These are phyloP conservation scores for Flaveria bidentis DNA, from an alignment of 129 eudicot genomes.

Conservation along the genomic window DNA sequence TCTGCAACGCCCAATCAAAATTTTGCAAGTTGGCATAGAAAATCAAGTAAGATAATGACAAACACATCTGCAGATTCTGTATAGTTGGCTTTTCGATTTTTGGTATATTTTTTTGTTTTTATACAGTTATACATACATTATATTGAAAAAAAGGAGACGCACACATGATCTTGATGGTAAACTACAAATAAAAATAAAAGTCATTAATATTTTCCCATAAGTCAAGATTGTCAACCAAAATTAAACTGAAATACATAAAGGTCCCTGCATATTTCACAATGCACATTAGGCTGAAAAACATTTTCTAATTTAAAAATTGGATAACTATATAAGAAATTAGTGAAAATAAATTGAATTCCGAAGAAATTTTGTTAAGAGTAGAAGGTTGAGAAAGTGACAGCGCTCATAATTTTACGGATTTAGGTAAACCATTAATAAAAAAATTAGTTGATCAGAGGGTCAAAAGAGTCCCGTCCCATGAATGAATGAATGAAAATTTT, in stretches of 20 bases:
- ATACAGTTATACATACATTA: background rate
- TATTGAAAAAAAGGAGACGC: background rate
- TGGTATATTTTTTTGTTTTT: background rate
- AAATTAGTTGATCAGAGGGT: too few species aligned
- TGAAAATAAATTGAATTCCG: too few species aligned
- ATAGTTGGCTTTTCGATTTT: conserved; percentile 20
- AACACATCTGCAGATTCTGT: conserved; percentile 35
- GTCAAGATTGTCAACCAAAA: background rate
- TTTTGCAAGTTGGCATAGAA: conserved; percentile 27
- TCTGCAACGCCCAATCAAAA: background rate
- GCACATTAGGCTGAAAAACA: background rate
- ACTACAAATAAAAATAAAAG: background rate
- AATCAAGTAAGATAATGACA: conserved; percentile 13
- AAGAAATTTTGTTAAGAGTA: too few species aligned
- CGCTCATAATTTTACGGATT: too few species aligned
- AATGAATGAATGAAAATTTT: too few species aligned
- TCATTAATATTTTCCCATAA: background rate
- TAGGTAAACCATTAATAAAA: too few species aligned
- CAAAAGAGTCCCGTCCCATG: too few species aligned
- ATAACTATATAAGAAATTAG: too few species aligned
- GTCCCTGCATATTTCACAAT: background rate
- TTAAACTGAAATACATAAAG: background rate
- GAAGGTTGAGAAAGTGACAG: too few species aligned
- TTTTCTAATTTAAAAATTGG: background rate
- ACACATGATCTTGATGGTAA: background rate